Evolutionary conservation across 306 rosid species (phyloP), one percentile per base, ranked within the genome.

Genomic region (Ormosia emarginata): DNA sequence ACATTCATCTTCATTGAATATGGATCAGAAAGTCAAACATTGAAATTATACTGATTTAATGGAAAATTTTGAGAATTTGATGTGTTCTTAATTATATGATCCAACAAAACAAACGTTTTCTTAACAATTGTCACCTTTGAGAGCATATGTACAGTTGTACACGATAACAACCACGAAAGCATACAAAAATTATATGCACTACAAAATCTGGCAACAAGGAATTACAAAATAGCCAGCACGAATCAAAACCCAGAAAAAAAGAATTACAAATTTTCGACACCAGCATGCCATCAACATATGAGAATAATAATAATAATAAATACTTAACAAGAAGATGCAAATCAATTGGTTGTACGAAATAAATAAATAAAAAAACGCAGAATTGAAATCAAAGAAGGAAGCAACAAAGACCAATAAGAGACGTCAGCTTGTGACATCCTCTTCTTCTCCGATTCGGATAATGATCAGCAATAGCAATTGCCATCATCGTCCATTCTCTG

Each of bases 361-460:
- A 46, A 24, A 24, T n/a, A 24, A 24, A 24, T 0, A 71, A 32
- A 37, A 69, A 9, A 3, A 17, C 47, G 5, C 56, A 40, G 40
- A 58, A 74, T 29, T 58, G 2, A 57, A 41, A 39, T 17, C 53
- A 75, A 18, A 33, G 44, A 29, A 43, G 43, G 43, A 24, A 72
- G 3, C 12, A 33, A 72, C 63, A 75, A 52, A 29, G 11, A 87
- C 92, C 85, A 78, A 78, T 89, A 89, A 49, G 90, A 80, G 79
- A 89, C 85, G 6, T 85, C 82, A 83, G 92, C 44, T 74, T 85
- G 88, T 81, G 90, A 87, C 92, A 89, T 89, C 79, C 83, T 89
- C 86, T 57, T 7, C 15, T 5, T 18, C 59, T 57, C 62, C 12
- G 33, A 59, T 30, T 50, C 32, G 0, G 53, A 80, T 29, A 52